A percentile compares a stretch with the other conserved stretches of the same genome.
Evolutionary conservation across 2,329 filamentous ascomycete genomes (phyloP).

Genomic region (Clarireedia monteithiana): DNA sequence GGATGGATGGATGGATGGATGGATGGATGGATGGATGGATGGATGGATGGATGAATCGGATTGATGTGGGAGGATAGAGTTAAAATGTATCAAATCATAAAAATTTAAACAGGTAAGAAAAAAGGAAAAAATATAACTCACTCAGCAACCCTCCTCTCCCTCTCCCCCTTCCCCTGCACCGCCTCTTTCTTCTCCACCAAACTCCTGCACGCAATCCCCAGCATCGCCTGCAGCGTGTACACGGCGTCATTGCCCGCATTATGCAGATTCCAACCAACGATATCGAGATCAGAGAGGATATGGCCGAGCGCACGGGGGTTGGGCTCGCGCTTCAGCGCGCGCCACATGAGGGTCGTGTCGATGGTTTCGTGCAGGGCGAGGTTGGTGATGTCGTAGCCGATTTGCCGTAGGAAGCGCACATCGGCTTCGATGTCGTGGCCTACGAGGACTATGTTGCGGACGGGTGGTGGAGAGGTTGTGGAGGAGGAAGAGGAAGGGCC

Average conservation of each 20-base stretch:
- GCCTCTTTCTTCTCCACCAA: slow-evolving; percentile 15
- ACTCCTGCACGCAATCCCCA: slow-evolving; percentile 47
- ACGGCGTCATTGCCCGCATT: slow-evolving; percentile 84
- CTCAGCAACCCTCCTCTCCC: slow-evolving; percentile 14
- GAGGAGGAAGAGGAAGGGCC: slow-evolving; percentile 10
- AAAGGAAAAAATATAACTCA: slow-evolving; percentile 6
- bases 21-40: too few relatives aligned
- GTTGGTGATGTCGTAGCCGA: slow-evolving; percentile 55
- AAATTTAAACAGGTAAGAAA: neutral
- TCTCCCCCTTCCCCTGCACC: slow-evolving; percentile 12
- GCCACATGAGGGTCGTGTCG: slow-evolving; percentile 69
- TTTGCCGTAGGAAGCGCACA: slow-evolving; percentile 53
- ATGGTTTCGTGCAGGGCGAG: slow-evolving; percentile 52
- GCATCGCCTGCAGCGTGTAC: slow-evolving; percentile 67
- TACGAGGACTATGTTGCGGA: slow-evolving; percentile 62
- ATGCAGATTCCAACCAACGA: slow-evolving; percentile 61
- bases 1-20: too few relatives aligned
- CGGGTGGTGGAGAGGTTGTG: slow-evolving; percentile 2
- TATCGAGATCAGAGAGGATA: slow-evolving; percentile 57
- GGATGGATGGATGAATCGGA: too few relatives aligned
- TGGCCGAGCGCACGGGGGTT: slow-evolving; percentile 48
- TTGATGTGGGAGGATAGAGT: too few relatives aligned
- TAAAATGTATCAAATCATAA: neutral
- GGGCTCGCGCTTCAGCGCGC: slow-evolving; percentile 46
- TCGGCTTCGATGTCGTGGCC: slow-evolving; percentile 68